Evolutionary conservation across 495 filamentous ascomycete species (phyloP).

Genomic region (Podospora australis): DNA sequence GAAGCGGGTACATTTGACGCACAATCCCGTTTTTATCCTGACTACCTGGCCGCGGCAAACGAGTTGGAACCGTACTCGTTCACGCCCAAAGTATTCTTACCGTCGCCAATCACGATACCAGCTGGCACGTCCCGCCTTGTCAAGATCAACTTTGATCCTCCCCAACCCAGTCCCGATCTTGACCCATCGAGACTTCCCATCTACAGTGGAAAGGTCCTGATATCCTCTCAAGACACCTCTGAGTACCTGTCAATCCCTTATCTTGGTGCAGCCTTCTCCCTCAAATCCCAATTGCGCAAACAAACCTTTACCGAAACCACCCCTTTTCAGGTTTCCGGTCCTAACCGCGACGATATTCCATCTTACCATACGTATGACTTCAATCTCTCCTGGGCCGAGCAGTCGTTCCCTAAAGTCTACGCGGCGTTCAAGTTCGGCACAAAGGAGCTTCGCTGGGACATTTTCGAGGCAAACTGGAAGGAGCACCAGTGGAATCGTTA

Average conservation of each 20-base stretch:
- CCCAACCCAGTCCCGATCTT: slow-evolving; percentile 2
- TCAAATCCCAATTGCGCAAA: slow-evolving; percentile 2
- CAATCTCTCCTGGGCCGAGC: slow-evolving; percentile 14
- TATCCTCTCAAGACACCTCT: slow-evolving; percentile 19
- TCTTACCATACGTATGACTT: slow-evolving; percentile 22
- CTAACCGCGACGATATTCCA: slow-evolving; percentile 12
- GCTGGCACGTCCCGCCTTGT: slow-evolving; percentile 22
- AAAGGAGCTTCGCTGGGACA: slow-evolving; percentile 23
- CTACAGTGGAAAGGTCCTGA: slow-evolving; percentile 32
- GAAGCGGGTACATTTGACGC: background rate
- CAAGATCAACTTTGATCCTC: slow-evolving; percentile 24
- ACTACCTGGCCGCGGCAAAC: background rate
- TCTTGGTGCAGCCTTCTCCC: slow-evolving; percentile 12
- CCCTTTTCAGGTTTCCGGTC: slow-evolving; percentile 12
- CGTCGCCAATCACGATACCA: slow-evolving; percentile 2
- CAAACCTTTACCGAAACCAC: slow-evolving; percentile 4
- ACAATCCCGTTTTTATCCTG: background rate
- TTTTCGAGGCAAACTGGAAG: slow-evolving; percentile 24
- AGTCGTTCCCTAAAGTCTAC: slow-evolving; percentile 20
- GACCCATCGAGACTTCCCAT: slow-evolving; percentile 22
- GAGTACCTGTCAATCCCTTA: slow-evolving; percentile 32
- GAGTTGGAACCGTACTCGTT: background rate
- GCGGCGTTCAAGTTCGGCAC: slow-evolving; percentile 25
- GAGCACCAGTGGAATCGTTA: slow-evolving; percentile 26
- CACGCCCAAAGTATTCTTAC: slow-evolving; percentile 3